Percentiles rank a stretch among this genome's conserved stretches.
phyloP scores from a whole-genome alignment of 306 rosid genomes.

The Medicago lupulina region DNA sequence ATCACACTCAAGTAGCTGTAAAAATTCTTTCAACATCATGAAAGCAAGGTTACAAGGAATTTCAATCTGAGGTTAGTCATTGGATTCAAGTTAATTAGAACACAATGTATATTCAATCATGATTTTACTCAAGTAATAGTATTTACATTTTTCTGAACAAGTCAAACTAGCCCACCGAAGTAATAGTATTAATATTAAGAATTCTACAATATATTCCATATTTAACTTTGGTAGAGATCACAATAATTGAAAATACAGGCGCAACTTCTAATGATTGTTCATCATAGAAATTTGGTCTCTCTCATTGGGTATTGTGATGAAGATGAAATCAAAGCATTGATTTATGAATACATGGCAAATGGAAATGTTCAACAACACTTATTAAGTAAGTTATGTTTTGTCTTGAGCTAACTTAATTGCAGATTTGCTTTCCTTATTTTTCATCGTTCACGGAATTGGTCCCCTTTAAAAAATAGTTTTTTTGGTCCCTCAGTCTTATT shows the following conservation, averaged over 20 bases:
- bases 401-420: too few relatives aligned
- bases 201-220: too few relatives aligned
- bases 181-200: neutral
- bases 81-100: neutral
- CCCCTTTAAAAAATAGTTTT: neutral
- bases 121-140: neutral
- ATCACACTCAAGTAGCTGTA: slow-evolving; percentile 48
- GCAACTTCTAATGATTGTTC: slow-evolving; percentile 28
- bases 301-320: slow-evolving; percentile 43
- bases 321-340: slow-evolving; percentile 20
- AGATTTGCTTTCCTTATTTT: too few relatives aligned
- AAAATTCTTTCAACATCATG: slow-evolving; percentile 55
- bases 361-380: slow-evolving; percentile 34
- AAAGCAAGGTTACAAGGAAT: slow-evolving; percentile 49
- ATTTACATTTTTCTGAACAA: too few relatives aligned
- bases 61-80: slow-evolving; percentile 45
- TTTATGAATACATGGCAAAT: slow-evolving; percentile 43
- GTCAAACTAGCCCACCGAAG: too few relatives aligned
- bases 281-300: slow-evolving; percentile 44
- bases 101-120: neutral
- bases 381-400: slow-evolving; percentile 15
- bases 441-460: too few relatives aligned
- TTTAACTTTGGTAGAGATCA: too few relatives aligned
- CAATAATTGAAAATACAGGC: slow-evolving; percentile 12
- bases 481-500: too few relatives aligned